Conservation (phyloP, 495 filamentous ascomycete genomes). For the Hyaloscypha finlandica region DNA sequence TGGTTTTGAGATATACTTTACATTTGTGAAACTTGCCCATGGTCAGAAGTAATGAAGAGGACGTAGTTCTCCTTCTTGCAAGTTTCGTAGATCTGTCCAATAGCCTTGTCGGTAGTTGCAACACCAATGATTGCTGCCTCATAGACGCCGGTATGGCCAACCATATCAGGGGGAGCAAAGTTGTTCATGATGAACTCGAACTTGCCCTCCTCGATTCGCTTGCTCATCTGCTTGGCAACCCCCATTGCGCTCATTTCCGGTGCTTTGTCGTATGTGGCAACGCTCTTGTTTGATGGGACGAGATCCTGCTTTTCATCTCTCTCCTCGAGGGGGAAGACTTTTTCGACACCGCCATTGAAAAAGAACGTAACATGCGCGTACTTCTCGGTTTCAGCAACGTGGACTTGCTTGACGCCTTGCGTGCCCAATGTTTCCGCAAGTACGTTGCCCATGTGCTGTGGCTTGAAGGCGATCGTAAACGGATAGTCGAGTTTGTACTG, state of each 20-base stretch:
- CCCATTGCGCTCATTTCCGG: slow-evolving; percentile 94
- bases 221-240: slow-evolving; percentile 83
- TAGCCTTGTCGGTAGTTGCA: slow-evolving; percentile 86
- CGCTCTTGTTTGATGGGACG: slow-evolving; percentile 65
- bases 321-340: slow-evolving; percentile 87
- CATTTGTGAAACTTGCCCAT: slow-evolving; percentile 59
- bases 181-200: slow-evolving; percentile 99
- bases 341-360: slow-evolving; percentile 99
- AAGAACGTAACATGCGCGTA: slow-evolving; percentile 99
- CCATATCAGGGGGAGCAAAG: slow-evolving; percentile 99
- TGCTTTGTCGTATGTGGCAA: slow-evolving; percentile 94
- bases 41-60: slow-evolving; percentile 93
- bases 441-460: slow-evolving; percentile 94
- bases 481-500: slow-evolving; percentile 96
- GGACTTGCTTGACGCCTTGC: slow-evolving; percentile 85
- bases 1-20: background rate
- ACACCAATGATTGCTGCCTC: slow-evolving; percentile 89
- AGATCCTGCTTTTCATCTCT: slow-evolving; percentile 64
- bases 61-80: slow-evolving; percentile 92
- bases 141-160: slow-evolving; percentile 97
- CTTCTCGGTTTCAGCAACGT: slow-evolving; percentile 98
- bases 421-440: slow-evolving; percentile 93
- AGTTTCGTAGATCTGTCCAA: slow-evolving; percentile 84
- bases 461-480: slow-evolving; percentile 90
- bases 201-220: slow-evolving; percentile 75